A percentile compares a stretch with the other conserved stretches of the same genome.
Conservation (phyloP, 2,329 filamentous ascomycete genomes). For the Cercospora beticola region DNA sequence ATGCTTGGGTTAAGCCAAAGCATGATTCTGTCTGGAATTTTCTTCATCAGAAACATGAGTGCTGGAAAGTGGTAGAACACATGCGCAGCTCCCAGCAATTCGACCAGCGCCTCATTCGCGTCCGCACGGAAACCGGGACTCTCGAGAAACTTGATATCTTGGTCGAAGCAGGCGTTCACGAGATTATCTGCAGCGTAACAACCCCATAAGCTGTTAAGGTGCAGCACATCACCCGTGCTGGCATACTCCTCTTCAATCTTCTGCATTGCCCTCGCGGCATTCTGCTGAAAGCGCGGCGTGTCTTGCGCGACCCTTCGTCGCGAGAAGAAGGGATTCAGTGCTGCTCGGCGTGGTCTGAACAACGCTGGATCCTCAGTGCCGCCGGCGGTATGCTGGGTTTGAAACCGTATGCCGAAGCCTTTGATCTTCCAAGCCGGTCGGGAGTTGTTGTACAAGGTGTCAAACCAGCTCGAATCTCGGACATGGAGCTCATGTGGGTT, state of each 20-base stretch:
- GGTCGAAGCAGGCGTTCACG: slow-evolving; percentile 14
- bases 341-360: slow-evolving; percentile 44
- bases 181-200: slow-evolving; percentile 19
- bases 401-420: not conserved
- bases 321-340: slow-evolving; percentile 49
- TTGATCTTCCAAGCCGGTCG: slow-evolving; percentile 14
- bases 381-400: not conserved
- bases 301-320: slow-evolving; percentile 14
- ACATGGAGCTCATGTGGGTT: slow-evolving; percentile 41
- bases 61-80: slow-evolving; percentile 5
- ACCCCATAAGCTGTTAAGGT: slow-evolving; percentile 13
- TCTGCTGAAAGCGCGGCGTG: slow-evolving; percentile 6
- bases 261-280: not conserved
- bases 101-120: slow-evolving; percentile 10
- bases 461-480: slow-evolving; percentile 37
- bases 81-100: not conserved
- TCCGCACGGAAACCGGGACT: slow-evolving; percentile 11
- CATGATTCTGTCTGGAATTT: not conserved
- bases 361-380: not conserved
- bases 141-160: slow-evolving; percentile 10
- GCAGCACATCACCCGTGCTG: slow-evolving; percentile 6
- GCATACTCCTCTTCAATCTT: slow-evolving; percentile 11
- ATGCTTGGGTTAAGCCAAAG: slow-evolving; percentile 7
- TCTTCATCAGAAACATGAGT: slow-evolving; percentile 1
- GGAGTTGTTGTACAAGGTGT: slow-evolving; percentile 36